These are phyloP conservation scores for Mortierella sp. DNA, from an alignment of 371 early-diverging fungal genomes.

Conservation along the genomic window DNA sequence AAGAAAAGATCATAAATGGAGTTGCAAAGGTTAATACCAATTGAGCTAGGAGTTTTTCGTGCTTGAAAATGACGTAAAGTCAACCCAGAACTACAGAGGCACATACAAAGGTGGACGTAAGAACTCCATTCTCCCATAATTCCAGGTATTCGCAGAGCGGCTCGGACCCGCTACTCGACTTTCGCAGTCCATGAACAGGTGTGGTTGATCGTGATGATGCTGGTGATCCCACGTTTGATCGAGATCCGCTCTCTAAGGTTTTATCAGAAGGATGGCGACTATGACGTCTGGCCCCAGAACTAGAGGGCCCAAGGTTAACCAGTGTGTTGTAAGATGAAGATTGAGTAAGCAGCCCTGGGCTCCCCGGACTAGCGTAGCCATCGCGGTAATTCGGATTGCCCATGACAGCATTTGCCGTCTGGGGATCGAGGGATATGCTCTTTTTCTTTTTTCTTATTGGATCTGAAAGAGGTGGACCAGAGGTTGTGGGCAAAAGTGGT, in stretches of 20 bases:
- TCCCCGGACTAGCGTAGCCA: conserved; percentile 24
- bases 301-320: conserved; percentile 3
- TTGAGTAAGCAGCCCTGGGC: conserved; percentile 32
- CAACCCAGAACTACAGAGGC: not conserved
- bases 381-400: conserved; percentile 25
- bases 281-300: conserved; percentile 16
- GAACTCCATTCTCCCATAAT: conserved; percentile 61
- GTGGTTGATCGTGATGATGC: conserved; percentile 40
- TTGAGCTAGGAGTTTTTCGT: too few relatives aligned
- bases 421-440: conserved; percentile 49
- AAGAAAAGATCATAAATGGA: not conserved
- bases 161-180: conserved; percentile 26
- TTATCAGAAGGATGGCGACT: conserved; percentile 31
- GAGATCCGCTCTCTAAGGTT: conserved; percentile 6
- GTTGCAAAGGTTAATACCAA: too few relatives aligned
- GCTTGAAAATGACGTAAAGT: too few relatives aligned
- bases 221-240: conserved; percentile 23
- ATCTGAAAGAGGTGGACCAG: conserved; percentile 17
- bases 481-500: conserved; percentile 7
- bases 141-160: conserved; percentile 59
- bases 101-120: conserved; percentile 63
- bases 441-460: conserved; percentile 37
- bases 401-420: conserved; percentile 43
- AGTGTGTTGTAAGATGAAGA: conserved; percentile 39
- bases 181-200: conserved; percentile 45